Conservation (phyloP, 2,329 filamentous ascomycete species). For the Decorospora gaudefroyi region DNA sequence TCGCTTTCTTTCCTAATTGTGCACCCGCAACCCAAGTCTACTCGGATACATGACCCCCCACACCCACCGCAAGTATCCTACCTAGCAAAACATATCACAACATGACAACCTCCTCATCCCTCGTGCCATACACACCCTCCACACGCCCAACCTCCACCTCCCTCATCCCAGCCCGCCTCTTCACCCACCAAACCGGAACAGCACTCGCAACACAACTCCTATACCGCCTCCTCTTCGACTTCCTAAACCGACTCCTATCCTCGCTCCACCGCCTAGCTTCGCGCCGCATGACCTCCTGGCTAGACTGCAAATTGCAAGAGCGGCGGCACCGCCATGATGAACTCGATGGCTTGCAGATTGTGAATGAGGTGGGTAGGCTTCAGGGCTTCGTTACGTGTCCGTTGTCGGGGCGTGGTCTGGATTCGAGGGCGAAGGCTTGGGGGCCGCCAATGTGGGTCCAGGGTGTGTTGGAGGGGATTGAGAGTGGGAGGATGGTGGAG, state of each 20-base stretch:
- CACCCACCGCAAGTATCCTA: neutral
- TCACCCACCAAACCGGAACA: conserved; percentile 29
- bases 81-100: too few relatives aligned
- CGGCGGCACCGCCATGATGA: conserved; percentile 12
- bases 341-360: conserved; percentile 16
- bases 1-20: too few relatives aligned
- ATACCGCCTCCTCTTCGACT: conserved; percentile 38
- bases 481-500: conserved; percentile 34
- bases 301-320: conserved; percentile 31
- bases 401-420: conserved; percentile 13
- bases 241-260: conserved; percentile 33
- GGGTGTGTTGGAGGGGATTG: conserved; percentile 33
- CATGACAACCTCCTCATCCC: conserved; percentile 22
- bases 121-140: conserved; percentile 12
- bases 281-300: conserved; percentile 28
- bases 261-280: conserved; percentile 33
- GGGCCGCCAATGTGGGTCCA: conserved; percentile 33
- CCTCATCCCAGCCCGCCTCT: conserved; percentile 19
- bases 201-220: conserved; percentile 38
- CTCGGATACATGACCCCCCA: neutral
- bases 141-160: conserved; percentile 10
- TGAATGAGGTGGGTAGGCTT: conserved; percentile 30
- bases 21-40: neutral
- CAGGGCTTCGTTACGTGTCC: conserved; percentile 32
- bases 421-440: conserved; percentile 5